These are phyloP conservation scores for Cercophora newfieldiana DNA, from an alignment of 495 filamentous ascomycete genomes.

Conservation along the genomic window DNA sequence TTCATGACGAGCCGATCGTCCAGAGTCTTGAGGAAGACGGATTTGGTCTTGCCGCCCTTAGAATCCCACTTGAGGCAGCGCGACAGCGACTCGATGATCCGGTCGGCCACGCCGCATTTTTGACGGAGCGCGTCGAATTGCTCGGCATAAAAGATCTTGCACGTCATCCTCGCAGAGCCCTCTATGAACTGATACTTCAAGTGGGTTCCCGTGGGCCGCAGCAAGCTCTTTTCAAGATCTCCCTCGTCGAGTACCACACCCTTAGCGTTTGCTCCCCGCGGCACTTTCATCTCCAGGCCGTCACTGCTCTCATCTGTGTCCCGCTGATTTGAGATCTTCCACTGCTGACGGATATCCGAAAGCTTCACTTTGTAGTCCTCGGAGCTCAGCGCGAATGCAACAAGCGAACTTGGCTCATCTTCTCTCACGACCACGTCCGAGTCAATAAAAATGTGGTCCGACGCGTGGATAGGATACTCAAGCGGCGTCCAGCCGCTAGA, in stretches of 20 bases:
- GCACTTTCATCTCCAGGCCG: constrained; percentile 30
- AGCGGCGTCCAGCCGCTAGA: constrained; percentile 93
- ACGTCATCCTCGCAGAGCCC: constrained; percentile 88
- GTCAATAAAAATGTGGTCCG: constrained; percentile 94
- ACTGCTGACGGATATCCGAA: constrained; percentile 63
- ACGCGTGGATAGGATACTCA: constrained; percentile 85
- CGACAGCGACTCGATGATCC: constrained; percentile 92
- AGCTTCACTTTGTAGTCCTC: constrained; percentile 83
- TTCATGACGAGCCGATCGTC: constrained; percentile 85
- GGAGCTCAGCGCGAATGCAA: constrained; percentile 87
- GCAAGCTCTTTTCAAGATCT: constrained; percentile 73
- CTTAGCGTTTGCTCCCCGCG: constrained; percentile 15
- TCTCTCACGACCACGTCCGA: constrained; percentile 97
- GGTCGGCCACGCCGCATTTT: constrained; percentile 89
- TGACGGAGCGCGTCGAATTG: constrained; percentile 93
- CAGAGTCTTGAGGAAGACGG: constrained; percentile 94
- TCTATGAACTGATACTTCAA: constrained; percentile 92
- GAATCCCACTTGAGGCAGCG: constrained; percentile 98
- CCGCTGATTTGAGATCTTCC: constrained; percentile 35
- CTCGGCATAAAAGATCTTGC: constrained; percentile 97
- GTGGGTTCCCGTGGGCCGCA: constrained; percentile 83
- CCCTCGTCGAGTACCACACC: constrained; percentile 42
- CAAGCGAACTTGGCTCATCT: constrained; percentile 94
- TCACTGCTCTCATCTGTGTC: constrained; percentile 36
- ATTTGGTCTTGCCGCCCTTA: constrained; percentile 97